A percentile compares a stretch with the other conserved stretches of the same genome.
phyloP scores from a whole-genome alignment of 2,329 filamentous ascomycete species.

The Verticillium klebahnii region DNA sequence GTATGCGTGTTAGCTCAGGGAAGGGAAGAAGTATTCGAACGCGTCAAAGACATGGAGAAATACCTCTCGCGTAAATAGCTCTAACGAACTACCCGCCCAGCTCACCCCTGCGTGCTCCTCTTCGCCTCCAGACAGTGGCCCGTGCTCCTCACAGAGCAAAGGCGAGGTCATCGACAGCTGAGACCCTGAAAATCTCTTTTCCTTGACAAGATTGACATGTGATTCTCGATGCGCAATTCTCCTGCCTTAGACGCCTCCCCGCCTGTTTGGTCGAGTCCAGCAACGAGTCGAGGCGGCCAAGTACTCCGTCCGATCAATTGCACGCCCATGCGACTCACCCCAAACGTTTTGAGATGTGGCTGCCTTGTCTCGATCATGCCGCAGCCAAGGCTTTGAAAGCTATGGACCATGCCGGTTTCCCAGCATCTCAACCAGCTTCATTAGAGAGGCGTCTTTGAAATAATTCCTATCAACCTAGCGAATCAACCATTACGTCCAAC shows the following conservation, averaged over 20 bases:
- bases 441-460: too few relatives aligned
- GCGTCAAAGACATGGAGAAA: neutral
- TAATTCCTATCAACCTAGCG: too few relatives aligned
- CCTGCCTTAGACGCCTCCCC: neutral
- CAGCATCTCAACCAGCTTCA: too few relatives aligned
- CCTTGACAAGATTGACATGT: neutral
- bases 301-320: too few relatives aligned
- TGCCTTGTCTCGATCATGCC: too few relatives aligned
- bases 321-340: too few relatives aligned
- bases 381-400: too few relatives aligned
- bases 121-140: neutral
- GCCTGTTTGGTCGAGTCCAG: neutral
- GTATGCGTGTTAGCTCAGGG: neutral
- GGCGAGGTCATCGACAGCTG: neutral
- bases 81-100: neutral
- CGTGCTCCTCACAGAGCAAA: neutral
- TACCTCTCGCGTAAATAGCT: too few relatives aligned
- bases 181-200: neutral
- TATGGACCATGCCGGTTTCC: too few relatives aligned
- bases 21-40: neutral
- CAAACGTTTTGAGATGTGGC: too few relatives aligned
- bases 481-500: too few relatives aligned
- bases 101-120: neutral
- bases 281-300: too few relatives aligned
- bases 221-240: neutral